Evolutionary conservation across 1,284 basidiomycete species (phyloP), one percentile per base, ranked within the genome.

Genomic region (Cryptococcus neoformans): DNA sequence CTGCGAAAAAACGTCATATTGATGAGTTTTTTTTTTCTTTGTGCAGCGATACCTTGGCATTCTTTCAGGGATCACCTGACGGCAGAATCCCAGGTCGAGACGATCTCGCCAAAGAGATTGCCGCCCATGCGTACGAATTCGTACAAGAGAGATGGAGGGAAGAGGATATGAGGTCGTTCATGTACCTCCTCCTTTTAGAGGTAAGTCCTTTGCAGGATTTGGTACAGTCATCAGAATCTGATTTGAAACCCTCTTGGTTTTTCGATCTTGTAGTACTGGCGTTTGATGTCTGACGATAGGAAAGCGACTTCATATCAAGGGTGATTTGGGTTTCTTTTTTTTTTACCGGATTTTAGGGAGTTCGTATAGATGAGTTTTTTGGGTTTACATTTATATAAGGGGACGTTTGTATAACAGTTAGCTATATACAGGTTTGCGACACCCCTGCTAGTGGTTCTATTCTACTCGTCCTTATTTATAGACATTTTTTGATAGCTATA

Each of bases 121-220:
- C 77, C 6, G 56, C 63, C 37, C 66, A 76, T 34, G 79, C 74
- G 0, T 61, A 65, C 37, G 57, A 72, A 10, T 79, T 78, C 61
- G 67, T 73, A n/a, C 45, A 71, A 38, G 60, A 66, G 44, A 69
- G 68, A 62, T 80, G 78, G 79, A 62, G 80, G 52, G 53, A 61
- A 58, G 58, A 69, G 28, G 80, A 80, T 64, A 80, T 80, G 79
- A 74, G 78, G 58, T 72, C 75, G 39, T 80, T 68, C 67, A 65
- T 63, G 65, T 62, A 69, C 55, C 53, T 76, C 40, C 51, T 71
- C 44, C 56, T 70, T 21, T 55, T 76, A 17, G 74, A 76, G 63
- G 67, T 69, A 47, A 52, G 67, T 56, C 21, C 3, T 2, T 41
- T 28, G 21, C 21, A 21, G 21, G 21, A 21, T 21, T 21, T 21